Percentiles rank a stretch among this genome's conserved stretches.
These are phyloP conservation scores for Kwoniella botswanensis DNA, from an alignment of 768 basidiomycete species.

Conservation along the genomic window DNA sequence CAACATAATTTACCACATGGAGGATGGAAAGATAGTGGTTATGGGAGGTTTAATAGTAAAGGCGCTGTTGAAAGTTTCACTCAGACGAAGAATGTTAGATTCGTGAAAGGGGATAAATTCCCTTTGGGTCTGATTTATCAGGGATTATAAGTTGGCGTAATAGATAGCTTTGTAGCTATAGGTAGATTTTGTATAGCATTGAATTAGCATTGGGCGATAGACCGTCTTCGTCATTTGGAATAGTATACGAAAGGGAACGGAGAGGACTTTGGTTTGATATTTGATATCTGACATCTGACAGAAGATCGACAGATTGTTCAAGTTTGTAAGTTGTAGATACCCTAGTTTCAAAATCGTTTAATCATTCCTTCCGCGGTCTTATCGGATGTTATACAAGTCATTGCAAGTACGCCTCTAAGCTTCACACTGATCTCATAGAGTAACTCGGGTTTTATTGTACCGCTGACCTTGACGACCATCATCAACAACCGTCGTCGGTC, in stretches of 20 bases:
- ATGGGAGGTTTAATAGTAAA: constrained; percentile 57
- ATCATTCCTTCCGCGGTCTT: neutral
- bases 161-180: too few species aligned
- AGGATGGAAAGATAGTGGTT: constrained; percentile 53
- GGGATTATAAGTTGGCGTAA: neutral
- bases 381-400: neutral
- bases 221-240: too few species aligned
- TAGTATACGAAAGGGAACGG: neutral
- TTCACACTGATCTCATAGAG: too few species aligned
- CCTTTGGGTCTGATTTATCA: constrained; percentile 26
- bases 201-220: too few species aligned
- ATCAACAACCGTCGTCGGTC: neutral
- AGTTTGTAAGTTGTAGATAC: neutral
- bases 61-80: constrained; percentile 56
- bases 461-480: neutral
- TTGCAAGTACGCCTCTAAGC: too few species aligned
- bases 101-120: constrained; percentile 16
- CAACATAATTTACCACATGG: constrained; percentile 55
- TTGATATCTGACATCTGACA: neutral
- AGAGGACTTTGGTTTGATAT: too few species aligned
- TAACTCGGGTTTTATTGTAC: too few species aligned
- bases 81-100: constrained; percentile 44
- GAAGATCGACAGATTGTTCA: neutral
- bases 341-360: neutral
- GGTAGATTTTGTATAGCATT: too few species aligned